phyloP scores from a whole-genome alignment of 176 grass and related monocot genomes.

The Rhipidocladum racemiflorum region DNA sequence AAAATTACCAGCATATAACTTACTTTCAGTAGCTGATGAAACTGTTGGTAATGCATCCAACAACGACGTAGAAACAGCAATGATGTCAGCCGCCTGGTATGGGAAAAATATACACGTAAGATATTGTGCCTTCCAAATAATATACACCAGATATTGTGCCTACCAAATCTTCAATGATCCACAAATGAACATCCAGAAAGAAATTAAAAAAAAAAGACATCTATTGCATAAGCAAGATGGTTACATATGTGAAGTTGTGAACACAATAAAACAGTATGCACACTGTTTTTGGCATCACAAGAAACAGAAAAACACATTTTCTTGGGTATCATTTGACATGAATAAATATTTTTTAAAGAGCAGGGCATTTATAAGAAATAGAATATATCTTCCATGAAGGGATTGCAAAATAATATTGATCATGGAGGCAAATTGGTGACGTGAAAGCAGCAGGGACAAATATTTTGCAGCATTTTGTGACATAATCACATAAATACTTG shows the following conservation, averaged over 20 bases:
- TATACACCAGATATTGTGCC: conserved; percentile 12
- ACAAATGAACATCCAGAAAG: conserved; percentile 1
- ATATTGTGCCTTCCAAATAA: background rate
- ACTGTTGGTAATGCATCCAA: conserved; percentile 66
- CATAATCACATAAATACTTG: background rate
- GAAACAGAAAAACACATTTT: background rate
- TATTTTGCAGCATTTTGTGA: background rate
- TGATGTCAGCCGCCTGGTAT: conserved; percentile 71
- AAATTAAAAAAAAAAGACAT: background rate
- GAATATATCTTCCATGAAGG: background rate
- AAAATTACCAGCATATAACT: conserved; percentile 6
- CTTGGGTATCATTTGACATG: background rate
- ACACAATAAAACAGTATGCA: background rate
- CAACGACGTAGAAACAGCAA: conserved; percentile 71
- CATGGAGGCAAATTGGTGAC: background rate
- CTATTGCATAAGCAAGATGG: background rate
- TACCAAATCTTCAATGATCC: background rate
- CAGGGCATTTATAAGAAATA: background rate
- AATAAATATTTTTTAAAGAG: conserved; percentile 6
- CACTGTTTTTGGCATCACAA: conserved; percentile 14
- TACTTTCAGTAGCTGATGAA: conserved; percentile 44
- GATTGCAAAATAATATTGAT: background rate
- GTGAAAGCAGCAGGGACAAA: conserved; percentile 3
- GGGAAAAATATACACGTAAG: conserved; percentile 24
- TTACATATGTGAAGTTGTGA: background rate